Percentiles rank a stretch among this genome's conserved stretches.
Evolutionary conservation across 129 eudicot species (phyloP).

Genomic region (Flaveria brownii): DNA sequence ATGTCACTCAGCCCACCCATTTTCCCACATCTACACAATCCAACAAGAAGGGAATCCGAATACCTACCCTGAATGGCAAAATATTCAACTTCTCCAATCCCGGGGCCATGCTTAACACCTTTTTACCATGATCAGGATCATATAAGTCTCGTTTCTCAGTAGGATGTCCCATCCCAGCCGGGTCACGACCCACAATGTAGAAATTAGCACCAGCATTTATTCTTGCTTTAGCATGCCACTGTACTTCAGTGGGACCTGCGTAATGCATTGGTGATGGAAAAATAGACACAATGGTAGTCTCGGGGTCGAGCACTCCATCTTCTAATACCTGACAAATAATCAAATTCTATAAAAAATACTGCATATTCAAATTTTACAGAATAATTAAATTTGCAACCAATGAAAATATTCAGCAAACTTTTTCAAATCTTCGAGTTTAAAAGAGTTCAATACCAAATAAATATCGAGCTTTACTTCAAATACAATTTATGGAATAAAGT

Average conservation of each 20-base stretch:
- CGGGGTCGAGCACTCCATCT: constrained; percentile 93
- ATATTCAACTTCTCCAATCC: constrained; percentile 83
- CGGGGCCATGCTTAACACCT: constrained; percentile 93
- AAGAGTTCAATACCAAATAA: neutral
- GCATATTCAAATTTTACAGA: neutral
- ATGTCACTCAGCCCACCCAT: neutral
- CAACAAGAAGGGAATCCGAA: neutral
- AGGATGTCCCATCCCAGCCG: constrained; percentile 97
- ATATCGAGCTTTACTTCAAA: too few relatives aligned
- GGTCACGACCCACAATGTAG: constrained; percentile 95
- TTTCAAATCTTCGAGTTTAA: neutral
- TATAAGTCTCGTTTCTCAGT: constrained; percentile 87
- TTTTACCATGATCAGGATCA: constrained; percentile 97
- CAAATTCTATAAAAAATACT: neutral
- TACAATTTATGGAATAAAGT: too few relatives aligned
- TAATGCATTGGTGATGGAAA: constrained; percentile 98
- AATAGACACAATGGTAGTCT: constrained; percentile 85
- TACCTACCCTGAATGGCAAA: constrained; percentile 82
- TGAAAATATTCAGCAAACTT: neutral
- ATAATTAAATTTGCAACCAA: neutral
- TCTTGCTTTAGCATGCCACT: constrained; percentile 97
- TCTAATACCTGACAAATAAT: constrained; percentile 62
- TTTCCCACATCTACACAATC: constrained; percentile 14
- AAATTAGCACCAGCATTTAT: constrained; percentile 96
- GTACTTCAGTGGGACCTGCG: constrained; percentile 97